Conservation (phyloP, 2,329 filamentous ascomycete genomes). For the Cladophialophora yegresii region DNA sequence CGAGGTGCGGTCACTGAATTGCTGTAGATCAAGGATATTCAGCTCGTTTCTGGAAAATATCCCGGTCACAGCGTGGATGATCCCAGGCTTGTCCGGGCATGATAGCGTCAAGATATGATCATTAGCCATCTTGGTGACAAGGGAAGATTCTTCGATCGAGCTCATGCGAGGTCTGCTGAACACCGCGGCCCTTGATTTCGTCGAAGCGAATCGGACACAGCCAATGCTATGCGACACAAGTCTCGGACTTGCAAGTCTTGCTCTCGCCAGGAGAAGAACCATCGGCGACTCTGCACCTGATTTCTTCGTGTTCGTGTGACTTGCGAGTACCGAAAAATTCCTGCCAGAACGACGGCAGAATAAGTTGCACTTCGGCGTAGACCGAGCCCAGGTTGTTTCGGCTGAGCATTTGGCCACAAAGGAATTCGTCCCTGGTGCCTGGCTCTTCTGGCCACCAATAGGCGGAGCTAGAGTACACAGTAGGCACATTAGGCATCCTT, state of each 20-base stretch:
- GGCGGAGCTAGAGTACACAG: too few species aligned
- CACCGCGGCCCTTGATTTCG: not conserved
- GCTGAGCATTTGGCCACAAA: not conserved
- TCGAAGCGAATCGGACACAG: not conserved
- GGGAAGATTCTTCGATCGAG: not conserved
- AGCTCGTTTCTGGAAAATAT: constrained; percentile 71
- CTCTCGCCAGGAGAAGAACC: constrained; percentile 8
- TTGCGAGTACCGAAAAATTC: constrained; percentile 1
- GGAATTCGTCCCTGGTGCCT: not conserved
- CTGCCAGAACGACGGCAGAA: not conserved
- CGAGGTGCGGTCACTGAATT: constrained; percentile 75
- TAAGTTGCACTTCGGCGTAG: not conserved
- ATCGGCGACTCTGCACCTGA: constrained; percentile 9
- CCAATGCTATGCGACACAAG: not conserved
- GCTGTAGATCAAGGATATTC: constrained; percentile 82
- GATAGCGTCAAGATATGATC: constrained; percentile 78
- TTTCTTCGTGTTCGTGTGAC: not conserved
- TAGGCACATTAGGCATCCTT: not conserved
- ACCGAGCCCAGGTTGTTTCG: not conserved
- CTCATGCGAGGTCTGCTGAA: not conserved
- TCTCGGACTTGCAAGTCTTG: constrained; percentile 18
- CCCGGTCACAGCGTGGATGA: constrained; percentile 80
- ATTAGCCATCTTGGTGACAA: constrained; percentile 41
- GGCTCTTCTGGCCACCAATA: not conserved
- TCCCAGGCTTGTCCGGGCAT: constrained; percentile 80